Evolutionary conservation across 495 filamentous ascomycete species (phyloP).

Genomic region (Astrocystis sublimbata): DNA sequence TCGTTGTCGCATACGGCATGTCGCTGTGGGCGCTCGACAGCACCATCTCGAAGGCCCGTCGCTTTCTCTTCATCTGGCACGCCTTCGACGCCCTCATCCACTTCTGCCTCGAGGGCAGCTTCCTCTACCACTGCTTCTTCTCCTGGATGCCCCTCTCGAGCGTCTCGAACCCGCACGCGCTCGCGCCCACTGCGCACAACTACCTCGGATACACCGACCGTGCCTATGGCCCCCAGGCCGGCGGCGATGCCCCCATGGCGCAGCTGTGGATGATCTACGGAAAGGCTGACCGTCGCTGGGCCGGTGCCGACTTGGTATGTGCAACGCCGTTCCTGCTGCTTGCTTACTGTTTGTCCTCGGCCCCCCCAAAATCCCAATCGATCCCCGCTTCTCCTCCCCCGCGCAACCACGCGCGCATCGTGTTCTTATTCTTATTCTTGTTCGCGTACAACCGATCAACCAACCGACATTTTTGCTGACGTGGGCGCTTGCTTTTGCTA

Average conservation of each 20-base stretch:
- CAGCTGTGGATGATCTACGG: conserved; percentile 92
- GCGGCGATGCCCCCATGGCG: conserved; percentile 58
- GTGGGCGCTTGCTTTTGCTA: too few species aligned
- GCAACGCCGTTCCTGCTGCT: not conserved
- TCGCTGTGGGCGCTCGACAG: conserved; percentile 46
- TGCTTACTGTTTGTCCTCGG: conserved; percentile 12
- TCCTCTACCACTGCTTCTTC: conserved; percentile 91
- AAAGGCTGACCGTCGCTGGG: conserved; percentile 84
- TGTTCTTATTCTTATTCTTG: not conserved
- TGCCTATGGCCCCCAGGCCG: conserved; percentile 74
- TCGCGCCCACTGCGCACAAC: conserved; percentile 43
- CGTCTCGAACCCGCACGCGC: conserved; percentile 28
- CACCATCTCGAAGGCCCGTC: conserved; percentile 41
- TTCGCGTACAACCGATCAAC: not conserved
- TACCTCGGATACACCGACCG: conserved; percentile 50
- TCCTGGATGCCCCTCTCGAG: conserved; percentile 53
- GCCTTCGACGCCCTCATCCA: conserved; percentile 89
- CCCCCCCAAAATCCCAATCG: not conserved
- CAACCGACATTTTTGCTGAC: conserved; percentile 12
- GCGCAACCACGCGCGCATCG: not conserved
- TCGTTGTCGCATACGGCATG: conserved; percentile 46
- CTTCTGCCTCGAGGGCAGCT: conserved; percentile 83
- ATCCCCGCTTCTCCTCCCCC: not conserved
- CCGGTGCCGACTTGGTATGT: conserved; percentile 64
- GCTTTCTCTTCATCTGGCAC: conserved; percentile 92